These are phyloP conservation scores for Eimeria praecox DNA, from an alignment of 169 alveolate species.

Conservation along the genomic window DNA sequence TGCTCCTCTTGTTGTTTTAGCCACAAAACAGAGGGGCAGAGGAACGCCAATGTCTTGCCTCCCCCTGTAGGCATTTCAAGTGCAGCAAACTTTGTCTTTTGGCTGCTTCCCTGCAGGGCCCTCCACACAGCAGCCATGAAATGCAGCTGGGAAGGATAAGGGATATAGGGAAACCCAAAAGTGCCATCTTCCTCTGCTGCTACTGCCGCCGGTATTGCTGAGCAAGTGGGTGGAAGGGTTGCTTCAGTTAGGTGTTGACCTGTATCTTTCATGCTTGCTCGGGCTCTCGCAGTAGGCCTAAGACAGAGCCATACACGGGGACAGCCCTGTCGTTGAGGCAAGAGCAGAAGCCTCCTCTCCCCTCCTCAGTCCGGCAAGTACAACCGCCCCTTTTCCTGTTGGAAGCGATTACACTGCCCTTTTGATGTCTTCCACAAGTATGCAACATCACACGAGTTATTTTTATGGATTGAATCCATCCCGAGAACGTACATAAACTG, in stretches of 20 bases:
- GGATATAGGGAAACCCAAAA: constrained; percentile 50
- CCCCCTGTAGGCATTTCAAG: constrained; percentile 80
- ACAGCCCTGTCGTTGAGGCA: background rate
- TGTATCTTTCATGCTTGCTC: background rate
- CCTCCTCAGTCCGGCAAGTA: background rate
- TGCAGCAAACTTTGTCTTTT: constrained; percentile 28
- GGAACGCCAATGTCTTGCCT: constrained; percentile 78
- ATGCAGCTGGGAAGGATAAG: constrained; percentile 38
- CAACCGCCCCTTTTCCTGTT: background rate
- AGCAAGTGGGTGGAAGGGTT: background rate
- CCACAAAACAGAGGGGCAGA: constrained; percentile 75
- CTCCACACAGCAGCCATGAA: constrained; percentile 63
- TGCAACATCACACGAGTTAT: background rate
- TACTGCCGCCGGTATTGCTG: background rate
- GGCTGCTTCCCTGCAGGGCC: constrained; percentile 60
- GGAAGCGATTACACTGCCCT: background rate
- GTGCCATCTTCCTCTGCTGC: constrained; percentile 51
- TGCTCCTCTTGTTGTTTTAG: constrained; percentile 35
- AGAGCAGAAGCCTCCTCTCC: too few relatives aligned
- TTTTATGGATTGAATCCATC: background rate
- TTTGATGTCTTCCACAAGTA: background rate
- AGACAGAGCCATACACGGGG: background rate
- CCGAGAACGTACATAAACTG: background rate
- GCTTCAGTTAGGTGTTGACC: background rate
- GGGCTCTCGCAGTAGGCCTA: too few relatives aligned